Base-by-base conservation (phyloP, 2,329 filamentous ascomycete genomes). In the Neofusicoccum umdonicola region DNA sequence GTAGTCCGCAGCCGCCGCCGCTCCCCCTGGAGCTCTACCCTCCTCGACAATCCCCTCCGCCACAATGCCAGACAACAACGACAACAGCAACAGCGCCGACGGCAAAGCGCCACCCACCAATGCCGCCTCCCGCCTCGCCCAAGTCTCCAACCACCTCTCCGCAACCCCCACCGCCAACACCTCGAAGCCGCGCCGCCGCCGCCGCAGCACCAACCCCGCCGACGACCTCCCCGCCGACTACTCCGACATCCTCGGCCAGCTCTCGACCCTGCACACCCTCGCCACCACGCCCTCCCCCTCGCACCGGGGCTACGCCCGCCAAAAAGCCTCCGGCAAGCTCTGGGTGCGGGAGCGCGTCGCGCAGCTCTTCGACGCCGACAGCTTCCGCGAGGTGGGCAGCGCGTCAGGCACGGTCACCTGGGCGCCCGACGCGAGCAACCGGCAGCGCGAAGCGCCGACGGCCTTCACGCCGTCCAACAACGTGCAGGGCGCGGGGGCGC, bases 201-300 rank as follows among this genome's bases (percentile, higher is more conserved):
- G 73, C 68, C 73, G 73, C 47, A 7, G 72, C 75, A 31, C 19
- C 9, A 78, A 87, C 0, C 86, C 87, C 35, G 80, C 84, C 58
- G 85, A 89, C 72, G 86, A 88, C 72, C 78, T 87, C 0, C 86
- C 87, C 31, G 80, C 84, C 57, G 86, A 89, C 72, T 87, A 88
- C 73, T 85, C 83, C 39, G 87, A 89, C 68, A 81, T 88, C 15
- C 81, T 87, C 0, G 76, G 74, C n/a, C 85, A 88, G 68, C 78
- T 89, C n/a, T 68, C 75, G 4, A 78, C 79, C 0, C 79, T 89
- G 1, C 79, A 78, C 15, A 77, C 73, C 6, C 82, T 87, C 42
- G 86, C 87, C 11, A 76, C 79, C 22, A 87, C 82, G 0, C 86
- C 87, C 1, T 79, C 87, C 60, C 72, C 79, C 0, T 81, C 76